Conservation (phyloP, 148 eudicot species). For the Rhododendron ovatum region DNA sequence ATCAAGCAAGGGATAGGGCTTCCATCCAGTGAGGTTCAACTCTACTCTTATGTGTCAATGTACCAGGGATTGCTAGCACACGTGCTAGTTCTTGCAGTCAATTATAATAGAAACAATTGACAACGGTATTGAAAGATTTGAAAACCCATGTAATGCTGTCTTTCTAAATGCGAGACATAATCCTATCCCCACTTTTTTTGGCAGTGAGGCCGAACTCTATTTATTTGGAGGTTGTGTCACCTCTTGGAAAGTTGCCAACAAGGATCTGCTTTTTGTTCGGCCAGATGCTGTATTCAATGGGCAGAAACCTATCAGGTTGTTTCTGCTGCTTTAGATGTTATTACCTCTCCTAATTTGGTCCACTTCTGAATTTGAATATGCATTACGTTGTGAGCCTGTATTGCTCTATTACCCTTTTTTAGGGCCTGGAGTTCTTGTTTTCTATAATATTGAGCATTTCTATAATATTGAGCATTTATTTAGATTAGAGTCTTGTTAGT, state of each 20-base stretch:
- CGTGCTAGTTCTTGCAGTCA: neutral
- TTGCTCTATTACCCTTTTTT: neutral
- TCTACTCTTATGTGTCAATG: conserved; percentile 8
- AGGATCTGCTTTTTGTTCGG: conserved; percentile 86
- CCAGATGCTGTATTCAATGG: conserved; percentile 98
- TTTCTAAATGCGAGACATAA: neutral
- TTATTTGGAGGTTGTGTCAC: conserved; percentile 92
- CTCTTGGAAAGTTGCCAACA: conserved; percentile 84
- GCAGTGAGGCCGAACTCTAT: conserved; percentile 95
- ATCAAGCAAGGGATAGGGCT: neutral
- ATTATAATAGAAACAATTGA: neutral
- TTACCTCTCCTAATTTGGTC: neutral
- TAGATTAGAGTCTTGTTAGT: neutral
- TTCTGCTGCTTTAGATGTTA: neutral
- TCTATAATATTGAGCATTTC: neutral
- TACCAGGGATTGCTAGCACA: neutral
- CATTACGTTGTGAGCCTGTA: neutral
- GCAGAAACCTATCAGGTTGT: conserved; percentile 97
- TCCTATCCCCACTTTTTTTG: conserved; percentile 7
- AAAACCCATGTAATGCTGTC: neutral
- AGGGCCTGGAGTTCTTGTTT: neutral
- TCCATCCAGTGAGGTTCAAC: neutral
- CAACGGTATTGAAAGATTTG: neutral
- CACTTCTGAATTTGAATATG: neutral
- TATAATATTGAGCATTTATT: neutral